Base-by-base conservation (phyloP, 2,329 filamentous ascomycete species). In the Lasiodiplodia gonubiensis region DNA sequence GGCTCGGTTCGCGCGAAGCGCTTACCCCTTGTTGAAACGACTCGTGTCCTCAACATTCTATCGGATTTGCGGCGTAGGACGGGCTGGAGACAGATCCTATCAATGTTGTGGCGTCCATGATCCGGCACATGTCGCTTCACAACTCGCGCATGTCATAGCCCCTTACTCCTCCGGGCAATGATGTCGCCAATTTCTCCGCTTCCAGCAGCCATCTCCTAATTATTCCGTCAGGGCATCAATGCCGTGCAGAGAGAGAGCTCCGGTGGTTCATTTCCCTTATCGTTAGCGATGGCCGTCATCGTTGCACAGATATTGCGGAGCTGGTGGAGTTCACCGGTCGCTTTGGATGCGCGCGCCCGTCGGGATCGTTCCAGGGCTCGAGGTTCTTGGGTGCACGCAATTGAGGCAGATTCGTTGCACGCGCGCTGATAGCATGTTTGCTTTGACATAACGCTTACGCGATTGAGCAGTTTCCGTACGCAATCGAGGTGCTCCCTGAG, bases 391-490 rank as follows among this genome's bases (percentile, higher is more conserved):
- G 59, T 51, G 59, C 59, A 63, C 59, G 49, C 46, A 30, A 27
- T 25, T 51, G 59, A n/a, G 46, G n/a, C 23, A 16, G 21, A 61
- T 21, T 48, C 14, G 57, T 49, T 46, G 59, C 59, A 37, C n/a
- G 11, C 14, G 59, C 30, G 37, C 30, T 51, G 59, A 63, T 35
- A 27, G 16, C 42, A 37, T 51, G 59, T 51, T 51, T 63, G 59
- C 46, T 51, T 14, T 63, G 59, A 37, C 59, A 51, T 30, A 16
- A 27, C 33, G 54, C 65, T 67, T 57, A 67, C 46, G 39, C 54
- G 23, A 33, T 21, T 16, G 30, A 10, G 25, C 76, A 94, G 91
- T 94, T 93, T 76, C 92, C 92, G 33, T 94, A 93, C 80, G 90
- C 91, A 63, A 82, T 94, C 69, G 78, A 85, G 61, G 87, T 85